Base-by-base conservation (phyloP, 2,329 filamentous ascomycete species). In the Verticillium nubilum region DNA sequence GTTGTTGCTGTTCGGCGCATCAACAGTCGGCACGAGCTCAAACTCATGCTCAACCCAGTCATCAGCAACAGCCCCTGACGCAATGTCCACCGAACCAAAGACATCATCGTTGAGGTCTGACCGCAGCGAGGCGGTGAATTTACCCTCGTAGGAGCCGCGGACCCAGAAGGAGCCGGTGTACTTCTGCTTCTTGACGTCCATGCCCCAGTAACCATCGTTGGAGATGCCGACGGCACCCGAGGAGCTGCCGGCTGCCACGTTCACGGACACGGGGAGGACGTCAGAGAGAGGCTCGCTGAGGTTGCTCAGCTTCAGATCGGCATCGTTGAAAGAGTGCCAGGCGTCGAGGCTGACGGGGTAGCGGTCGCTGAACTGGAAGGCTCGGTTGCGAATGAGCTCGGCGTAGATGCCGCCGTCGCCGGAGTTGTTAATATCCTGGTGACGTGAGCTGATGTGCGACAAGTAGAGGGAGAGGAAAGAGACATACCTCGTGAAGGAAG, bases 331-430 rank as follows among this genome's bases (percentile, higher is more conserved):
- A 1, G 78, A 63, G 17, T 69, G 70, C 78, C 80, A 84, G 17
- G 71, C 76, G n/a, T 73, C 71, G 2, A 84, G 72, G 4, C 74
- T 76, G 42, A 74, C 71, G 3, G 76, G 77, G 61, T 71, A 78
- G 17, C 67, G 64, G 23, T 73, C 71, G 61, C 74, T 78, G 58
- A 74, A 75, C 70, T 91, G 88, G 67, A 91, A 90, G 12, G 87
- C 88, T 55, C 87, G 81, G 71, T 91, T 91, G 57, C 80, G 82
- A 59, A 91, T 82, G 59, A 91, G 72, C 67, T 91, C 87, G 55
- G 85, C 88, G 68, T 91, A 91, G 62, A 91, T 83, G 5, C 88
- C 88, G 25, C 88, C 88, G 67, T 91, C 88, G 2, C 88, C 87
- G 2, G 84, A 87, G 69, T 89, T 84, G 70, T 86, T 86, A 69